These are phyloP conservation scores for Ampelocalamus luodianensis DNA, from an alignment of 176 grass and related monocot species.

Conservation along the genomic window DNA sequence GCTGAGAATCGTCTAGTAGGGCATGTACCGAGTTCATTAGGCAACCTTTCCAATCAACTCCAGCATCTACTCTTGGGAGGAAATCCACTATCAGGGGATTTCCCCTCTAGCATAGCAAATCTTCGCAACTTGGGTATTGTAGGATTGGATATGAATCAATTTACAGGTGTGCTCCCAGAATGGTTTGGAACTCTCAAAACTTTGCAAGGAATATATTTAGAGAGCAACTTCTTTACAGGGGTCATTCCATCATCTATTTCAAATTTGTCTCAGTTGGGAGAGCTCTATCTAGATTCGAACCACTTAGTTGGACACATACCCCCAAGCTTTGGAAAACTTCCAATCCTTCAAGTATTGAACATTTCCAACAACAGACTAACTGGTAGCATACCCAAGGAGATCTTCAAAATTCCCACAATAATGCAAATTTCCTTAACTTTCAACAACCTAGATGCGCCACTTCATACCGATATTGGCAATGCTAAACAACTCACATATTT, in stretches of 20 bases:
- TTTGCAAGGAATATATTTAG: too few species aligned
- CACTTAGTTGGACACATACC: constrained; percentile 5
- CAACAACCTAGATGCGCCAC: constrained; percentile 26
- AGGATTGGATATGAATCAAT: too few species aligned
- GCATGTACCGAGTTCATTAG: background rate
- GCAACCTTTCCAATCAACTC: constrained; percentile 1
- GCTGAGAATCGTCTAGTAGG: background rate
- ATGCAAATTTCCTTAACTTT: background rate
- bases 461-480: constrained; percentile 13
- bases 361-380: constrained; percentile 27
- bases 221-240: too few species aligned
- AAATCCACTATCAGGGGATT: constrained; percentile 13
- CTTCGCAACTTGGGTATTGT: background rate
- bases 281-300: background rate
- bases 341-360: background rate
- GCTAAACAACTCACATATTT: constrained; percentile 17
- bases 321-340: background rate
- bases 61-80: accelerated
- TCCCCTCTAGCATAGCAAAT: background rate
- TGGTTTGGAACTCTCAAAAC: too few species aligned
- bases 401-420: constrained; percentile 37
- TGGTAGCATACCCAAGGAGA: constrained; percentile 26
- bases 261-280: background rate
- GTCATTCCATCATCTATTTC: background rate
- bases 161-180: too few species aligned